Conservation (phyloP, 2,329 filamentous ascomycete genomes). For the Talaromyces amestolkiae region DNA sequence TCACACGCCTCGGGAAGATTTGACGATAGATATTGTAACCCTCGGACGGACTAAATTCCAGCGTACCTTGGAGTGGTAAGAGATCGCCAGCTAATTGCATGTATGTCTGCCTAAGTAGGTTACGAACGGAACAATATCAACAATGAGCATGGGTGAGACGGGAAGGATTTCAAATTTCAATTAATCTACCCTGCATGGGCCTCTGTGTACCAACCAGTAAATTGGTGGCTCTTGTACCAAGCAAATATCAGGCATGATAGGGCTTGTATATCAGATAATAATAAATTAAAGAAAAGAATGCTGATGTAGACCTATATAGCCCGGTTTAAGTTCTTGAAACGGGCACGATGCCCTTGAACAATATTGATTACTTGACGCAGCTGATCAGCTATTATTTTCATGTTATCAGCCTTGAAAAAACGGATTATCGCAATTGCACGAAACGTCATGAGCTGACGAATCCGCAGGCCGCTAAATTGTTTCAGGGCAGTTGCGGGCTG, state of each 20-base stretch:
- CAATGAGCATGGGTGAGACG: not conserved
- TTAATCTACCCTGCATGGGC: not conserved
- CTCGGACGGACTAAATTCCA: not conserved
- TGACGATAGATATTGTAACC: not conserved
- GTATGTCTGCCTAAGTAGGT: not conserved
- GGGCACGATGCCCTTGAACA: not conserved
- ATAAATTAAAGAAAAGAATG: not conserved
- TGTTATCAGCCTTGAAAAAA: not conserved
- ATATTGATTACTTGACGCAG: not conserved
- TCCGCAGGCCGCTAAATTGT: not conserved
- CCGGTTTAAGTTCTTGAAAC: not conserved
- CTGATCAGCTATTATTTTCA: not conserved
- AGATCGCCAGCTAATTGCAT: not conserved
- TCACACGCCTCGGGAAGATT: not conserved
- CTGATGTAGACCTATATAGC: not conserved
- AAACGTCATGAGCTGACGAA: conserved; percentile 12
- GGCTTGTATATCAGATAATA: not conserved
- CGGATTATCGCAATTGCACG: not conserved
- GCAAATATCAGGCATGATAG: not conserved
- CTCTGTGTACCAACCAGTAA: not conserved
- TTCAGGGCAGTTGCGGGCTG: not conserved
- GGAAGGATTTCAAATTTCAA: not conserved
- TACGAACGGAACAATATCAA: not conserved
- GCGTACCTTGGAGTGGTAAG: not conserved
- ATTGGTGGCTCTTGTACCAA: not conserved